A percentile compares a stretch with the other conserved stretches of the same genome.
phyloP scores from a whole-genome alignment of 2,329 filamentous ascomycete genomes.

The Talaromyces sp. region DNA sequence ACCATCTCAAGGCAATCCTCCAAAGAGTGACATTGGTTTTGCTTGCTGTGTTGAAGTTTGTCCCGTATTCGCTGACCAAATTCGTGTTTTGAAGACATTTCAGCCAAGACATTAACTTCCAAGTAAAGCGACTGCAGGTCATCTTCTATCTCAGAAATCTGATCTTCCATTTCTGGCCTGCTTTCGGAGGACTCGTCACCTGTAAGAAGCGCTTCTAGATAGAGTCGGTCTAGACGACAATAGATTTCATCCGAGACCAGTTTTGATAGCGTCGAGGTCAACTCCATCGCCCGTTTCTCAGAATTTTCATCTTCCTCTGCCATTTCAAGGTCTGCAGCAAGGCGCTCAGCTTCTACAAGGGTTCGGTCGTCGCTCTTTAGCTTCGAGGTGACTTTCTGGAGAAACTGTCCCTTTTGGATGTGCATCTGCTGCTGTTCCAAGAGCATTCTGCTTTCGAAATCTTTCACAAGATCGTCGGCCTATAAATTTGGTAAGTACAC shows the following conservation, averaged over 20 bases:
- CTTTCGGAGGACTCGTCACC: background rate
- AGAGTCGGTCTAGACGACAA: conserved; percentile 35
- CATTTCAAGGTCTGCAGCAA: conserved; percentile 23
- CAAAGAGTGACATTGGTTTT: conserved; percentile 22
- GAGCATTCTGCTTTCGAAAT: conserved; percentile 26
- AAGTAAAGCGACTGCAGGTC: conserved; percentile 36
- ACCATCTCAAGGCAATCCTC: conserved; percentile 32
- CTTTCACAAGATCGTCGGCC: conserved; percentile 30
- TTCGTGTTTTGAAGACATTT: conserved; percentile 39
- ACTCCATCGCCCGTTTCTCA: conserved; percentile 22
- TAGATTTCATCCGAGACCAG: conserved; percentile 33
- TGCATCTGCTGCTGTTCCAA: conserved; percentile 25
- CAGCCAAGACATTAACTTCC: conserved; percentile 34
- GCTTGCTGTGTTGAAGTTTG: conserved; percentile 28
- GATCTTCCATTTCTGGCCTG: conserved; percentile 12
- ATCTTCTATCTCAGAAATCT: conserved; percentile 23
- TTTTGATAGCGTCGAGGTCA: conserved; percentile 25
- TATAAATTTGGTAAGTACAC: conserved; percentile 17
- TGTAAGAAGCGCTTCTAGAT: conserved; percentile 25
- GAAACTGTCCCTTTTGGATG: conserved; percentile 27
- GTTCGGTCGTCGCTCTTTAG: conserved; percentile 34
- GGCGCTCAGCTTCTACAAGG: conserved; percentile 24
- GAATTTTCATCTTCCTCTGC: conserved; percentile 23
- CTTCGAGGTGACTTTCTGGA: conserved; percentile 25
- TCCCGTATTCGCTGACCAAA: conserved; percentile 35